phyloP scores from a whole-genome alignment of 345 rosid genomes.

The Hypericum androsaemum region DNA sequence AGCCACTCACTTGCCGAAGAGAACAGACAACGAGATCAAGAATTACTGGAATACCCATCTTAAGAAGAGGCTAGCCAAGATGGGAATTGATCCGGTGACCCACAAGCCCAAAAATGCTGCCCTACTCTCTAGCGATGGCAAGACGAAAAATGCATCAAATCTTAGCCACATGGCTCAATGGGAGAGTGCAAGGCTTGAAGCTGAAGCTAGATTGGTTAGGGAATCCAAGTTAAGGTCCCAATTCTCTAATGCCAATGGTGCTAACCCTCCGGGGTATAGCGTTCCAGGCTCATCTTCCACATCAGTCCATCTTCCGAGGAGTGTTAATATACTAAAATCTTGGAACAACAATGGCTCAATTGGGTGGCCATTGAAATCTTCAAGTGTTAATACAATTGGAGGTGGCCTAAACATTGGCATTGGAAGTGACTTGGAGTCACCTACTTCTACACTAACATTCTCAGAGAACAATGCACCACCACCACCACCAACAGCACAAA shows the following conservation, averaged over 20 bases:
- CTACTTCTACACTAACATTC: no score
- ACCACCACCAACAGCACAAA: no score
- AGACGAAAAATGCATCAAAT: background rate
- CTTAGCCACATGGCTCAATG: slow-evolving; percentile 86
- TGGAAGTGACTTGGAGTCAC: no score
- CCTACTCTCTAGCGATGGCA: background rate
- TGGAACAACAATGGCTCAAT: no score
- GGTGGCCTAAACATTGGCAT: no score
- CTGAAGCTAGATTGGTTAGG: slow-evolving; percentile 27
- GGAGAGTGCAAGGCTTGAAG: slow-evolving; percentile 91
- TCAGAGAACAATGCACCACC: no score
- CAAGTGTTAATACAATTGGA: no score
- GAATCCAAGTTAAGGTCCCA: background rate
- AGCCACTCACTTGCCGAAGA: slow-evolving; percentile 13
- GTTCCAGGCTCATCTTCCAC: slow-evolving; percentile 13
- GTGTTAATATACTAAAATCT: no score
- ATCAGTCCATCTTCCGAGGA: no score
- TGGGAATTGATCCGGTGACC: slow-evolving; percentile 4
- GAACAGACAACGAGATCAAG: slow-evolving; percentile 10
- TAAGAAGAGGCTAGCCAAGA: background rate
- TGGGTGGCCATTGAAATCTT: no score
- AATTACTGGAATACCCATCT: slow-evolving; percentile 4
- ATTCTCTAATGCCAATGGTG: background rate
- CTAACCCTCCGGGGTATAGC: background rate
- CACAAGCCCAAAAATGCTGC: slow-evolving; percentile 2